Evolutionary conservation across 352 stramenopile genomes (phyloP).

Genomic region (Phytophthora multivora): DNA sequence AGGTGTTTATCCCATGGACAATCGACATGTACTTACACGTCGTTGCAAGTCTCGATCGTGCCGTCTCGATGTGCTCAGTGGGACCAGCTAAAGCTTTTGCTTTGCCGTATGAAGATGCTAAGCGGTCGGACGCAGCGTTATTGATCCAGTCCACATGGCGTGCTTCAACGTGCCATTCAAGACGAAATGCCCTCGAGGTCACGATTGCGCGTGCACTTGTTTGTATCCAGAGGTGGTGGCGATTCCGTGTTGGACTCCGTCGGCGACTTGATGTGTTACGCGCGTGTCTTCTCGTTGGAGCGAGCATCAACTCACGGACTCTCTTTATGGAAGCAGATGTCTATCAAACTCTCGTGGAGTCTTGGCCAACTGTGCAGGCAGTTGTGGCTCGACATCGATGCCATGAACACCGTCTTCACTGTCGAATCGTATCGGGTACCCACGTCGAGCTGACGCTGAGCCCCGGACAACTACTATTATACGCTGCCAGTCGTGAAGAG

Average conservation of each 20-base stretch:
- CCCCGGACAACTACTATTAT: slow-evolving; percentile 40
- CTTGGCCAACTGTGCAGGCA: slow-evolving; percentile 39
- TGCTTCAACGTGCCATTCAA: slow-evolving; percentile 37
- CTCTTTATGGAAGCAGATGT: slow-evolving; percentile 73
- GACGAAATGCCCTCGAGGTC: slow-evolving; percentile 54
- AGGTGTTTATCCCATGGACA: slow-evolving; percentile 72
- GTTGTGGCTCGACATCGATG: slow-evolving; percentile 41
- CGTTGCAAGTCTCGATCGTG: slow-evolving; percentile 39
- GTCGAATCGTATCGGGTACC: slow-evolving; percentile 39
- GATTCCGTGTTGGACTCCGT: slow-evolving; percentile 46
- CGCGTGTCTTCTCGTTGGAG: slow-evolving; percentile 51
- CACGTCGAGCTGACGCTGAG: slow-evolving; percentile 53
- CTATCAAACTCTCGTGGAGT: slow-evolving; percentile 47
- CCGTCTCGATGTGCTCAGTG: slow-evolving; percentile 40
- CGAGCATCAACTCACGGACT: slow-evolving; percentile 61
- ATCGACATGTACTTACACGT: slow-evolving; percentile 83
- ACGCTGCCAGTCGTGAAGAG: slow-evolving; percentile 29
- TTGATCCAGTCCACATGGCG: slow-evolving; percentile 69
- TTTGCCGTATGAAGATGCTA: slow-evolving; percentile 59
- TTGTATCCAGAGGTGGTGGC: slow-evolving; percentile 81
- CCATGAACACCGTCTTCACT: slow-evolving; percentile 58
- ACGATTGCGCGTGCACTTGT: slow-evolving; percentile 54
- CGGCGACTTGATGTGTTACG: slow-evolving; percentile 57
- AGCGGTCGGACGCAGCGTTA: slow-evolving; percentile 46
- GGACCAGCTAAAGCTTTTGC: slow-evolving; percentile 43